Percentiles rank a stretch among this genome's conserved stretches.
Evolutionary conservation across 2,329 filamentous ascomycete genomes (phyloP).

Genomic region (Sphaerostilbella broomeana): DNA sequence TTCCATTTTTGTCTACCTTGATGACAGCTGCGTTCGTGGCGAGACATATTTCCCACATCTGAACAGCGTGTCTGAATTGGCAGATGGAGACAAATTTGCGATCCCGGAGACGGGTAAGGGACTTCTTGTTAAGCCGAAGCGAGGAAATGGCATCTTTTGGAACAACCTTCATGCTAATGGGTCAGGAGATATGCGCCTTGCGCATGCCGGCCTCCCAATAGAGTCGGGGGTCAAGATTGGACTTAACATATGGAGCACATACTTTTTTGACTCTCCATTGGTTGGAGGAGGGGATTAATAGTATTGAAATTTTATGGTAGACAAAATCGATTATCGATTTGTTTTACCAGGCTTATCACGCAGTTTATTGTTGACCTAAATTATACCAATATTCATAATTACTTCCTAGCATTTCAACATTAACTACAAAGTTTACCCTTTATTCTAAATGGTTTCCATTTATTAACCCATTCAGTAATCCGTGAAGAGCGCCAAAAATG

Average conservation of each 20-base stretch:
- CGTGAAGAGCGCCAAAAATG: too few relatives aligned
- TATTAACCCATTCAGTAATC: too few relatives aligned
- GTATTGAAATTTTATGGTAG: too few relatives aligned
- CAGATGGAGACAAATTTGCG: constrained; percentile 22
- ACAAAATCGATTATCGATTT: too few relatives aligned
- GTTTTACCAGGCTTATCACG: too few relatives aligned
- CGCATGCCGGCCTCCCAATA: constrained; percentile 48
- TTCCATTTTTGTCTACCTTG: constrained; percentile 36
- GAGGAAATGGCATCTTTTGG: constrained; percentile 51
- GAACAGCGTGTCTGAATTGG: constrained; percentile 14
- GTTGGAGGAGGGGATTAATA: too few relatives aligned
- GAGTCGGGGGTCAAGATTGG: constrained; percentile 45
- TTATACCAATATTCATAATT: too few relatives aligned
- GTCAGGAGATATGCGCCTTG: constrained; percentile 45
- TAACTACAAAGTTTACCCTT: too few relatives aligned
- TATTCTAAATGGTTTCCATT: too few relatives aligned
- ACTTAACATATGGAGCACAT: constrained; percentile 29
- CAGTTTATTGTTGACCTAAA: too few relatives aligned
- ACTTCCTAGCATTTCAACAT: too few relatives aligned
- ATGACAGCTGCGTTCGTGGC: constrained; percentile 33
- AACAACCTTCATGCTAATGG: constrained; percentile 49
- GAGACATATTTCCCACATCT: constrained; percentile 37
- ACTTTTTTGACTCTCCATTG: neutral
- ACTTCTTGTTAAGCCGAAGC: constrained; percentile 41
- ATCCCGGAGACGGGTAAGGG: constrained; percentile 31